Evolutionary conservation across 2,329 filamentous ascomycete genomes (phyloP), one percentile per base, ranked within the genome.

Genomic region (Fusarium duplospermum): DNA sequence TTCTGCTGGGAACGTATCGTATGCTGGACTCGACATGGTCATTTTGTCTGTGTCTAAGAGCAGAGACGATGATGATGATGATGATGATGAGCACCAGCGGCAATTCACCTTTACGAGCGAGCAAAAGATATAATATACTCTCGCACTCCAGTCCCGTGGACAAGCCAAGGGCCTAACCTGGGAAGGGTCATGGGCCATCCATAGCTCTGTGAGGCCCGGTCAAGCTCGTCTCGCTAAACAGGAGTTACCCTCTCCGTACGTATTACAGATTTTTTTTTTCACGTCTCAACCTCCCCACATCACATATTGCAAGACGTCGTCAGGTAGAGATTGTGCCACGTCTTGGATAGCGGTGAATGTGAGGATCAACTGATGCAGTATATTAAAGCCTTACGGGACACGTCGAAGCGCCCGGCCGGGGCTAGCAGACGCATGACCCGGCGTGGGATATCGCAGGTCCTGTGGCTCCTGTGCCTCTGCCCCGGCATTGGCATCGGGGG

Each of bases 141-240:
- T 52, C 47, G 27, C 47, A 50, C 24, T 50, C 45, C 27, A 50
- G 24, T 50, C 45, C 24, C 24, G 45, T 50, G 22, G 45, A 9
- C 27, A 52, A n/a, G 27, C 47, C 47, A 27, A 52, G 47, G 47
- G 47, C 47, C 47, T 29, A 52, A 10, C 16, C 22, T 9, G 45
- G 45, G 47, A 52, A 52, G 47, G 47, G 47, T 52, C 47, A 52
- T 52, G 47, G 47, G 47, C 47, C 47, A 52, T 52, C 47, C 47
- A 52, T 52, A 29, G 47, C 47, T 31, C 47, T 52, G 24, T 52
- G 47, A 52, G 47, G 47, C 47, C 47, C 47, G 24, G 47, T 52
- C 47, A 52, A 52, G 47, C 47, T 52, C 47, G 47, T 42, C 57
- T 60, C 57, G 57, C 57, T 42, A 60, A 52, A 27, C 47, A n/a